Evolutionary conservation across 2,329 filamentous ascomycete species (phyloP), one percentile per base, ranked within the genome.

Genomic region (Colletotrichum sp.): DNA sequence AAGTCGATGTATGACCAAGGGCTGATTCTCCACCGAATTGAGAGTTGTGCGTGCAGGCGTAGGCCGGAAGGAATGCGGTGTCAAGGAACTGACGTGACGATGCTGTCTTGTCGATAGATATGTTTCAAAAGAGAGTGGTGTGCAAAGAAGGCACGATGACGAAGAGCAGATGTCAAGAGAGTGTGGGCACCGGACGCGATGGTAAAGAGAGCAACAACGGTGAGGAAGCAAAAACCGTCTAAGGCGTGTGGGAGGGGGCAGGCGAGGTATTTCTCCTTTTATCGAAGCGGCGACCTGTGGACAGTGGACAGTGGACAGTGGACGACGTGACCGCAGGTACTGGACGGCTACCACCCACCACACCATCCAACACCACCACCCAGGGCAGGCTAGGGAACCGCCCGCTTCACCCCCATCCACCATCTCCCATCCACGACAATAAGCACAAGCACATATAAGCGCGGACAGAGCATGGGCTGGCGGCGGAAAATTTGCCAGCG

Each of bases 181-280:
- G 33, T 66, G 72, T 74, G 72, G 72, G 69, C 69, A 74, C 69
- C 54, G 63, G 38, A 72, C 57, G 69, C 63, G 63, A 54, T 69
- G 64, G 34, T 55, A 33, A 73, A 38, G 47, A 73, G 61, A 61
- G 69, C 58, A 59, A 70, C 47, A 59, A 65, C 59, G 51, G 66
- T 58, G 51, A 70, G 36, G 66, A 62, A 65, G 24, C 33, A 54
- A 51, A 31, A 58, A 21, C 43, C 61, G 57, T 12, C 38, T 24
- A 13, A 55, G 47, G 16, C 43, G 62, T 36, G 58, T 38, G 72
- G 59, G 62, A 59, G 64, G 64, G 72, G 70, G 59, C 36, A 47
- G 72, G 65, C 72, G 70, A 69, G 72, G 72, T 69, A 74, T 74
- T 74, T 69, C 72, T 74, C 70, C 54, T 74, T 74, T 73, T 69